These are phyloP conservation scores for Emergomyces orientalis DNA, from an alignment of 2,329 filamentous ascomycete genomes.

Conservation along the genomic window DNA sequence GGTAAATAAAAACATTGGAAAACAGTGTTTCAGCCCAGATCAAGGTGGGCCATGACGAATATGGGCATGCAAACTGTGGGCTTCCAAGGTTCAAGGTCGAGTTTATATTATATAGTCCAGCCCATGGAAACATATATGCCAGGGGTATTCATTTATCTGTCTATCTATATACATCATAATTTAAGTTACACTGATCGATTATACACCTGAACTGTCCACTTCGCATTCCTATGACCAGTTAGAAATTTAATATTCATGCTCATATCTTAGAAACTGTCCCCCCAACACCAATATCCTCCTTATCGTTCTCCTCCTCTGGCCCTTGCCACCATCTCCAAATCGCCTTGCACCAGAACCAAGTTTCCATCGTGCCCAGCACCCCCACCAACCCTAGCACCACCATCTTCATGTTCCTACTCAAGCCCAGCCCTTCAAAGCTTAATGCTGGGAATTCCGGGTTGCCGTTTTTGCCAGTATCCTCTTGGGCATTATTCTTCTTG, in stretches of 20 bases:
- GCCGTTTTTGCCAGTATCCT: neutral
- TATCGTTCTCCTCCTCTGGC: neutral
- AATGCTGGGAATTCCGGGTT: conserved; percentile 4
- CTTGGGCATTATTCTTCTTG: neutral
- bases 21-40: too few species aligned
- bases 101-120: too few species aligned
- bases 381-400: conserved; percentile 16
- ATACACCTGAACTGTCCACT: too few species aligned
- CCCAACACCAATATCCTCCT: neutral
- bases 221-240: too few species aligned
- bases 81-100: too few species aligned
- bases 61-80: too few species aligned
- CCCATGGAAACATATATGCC: too few species aligned
- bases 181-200: too few species aligned
- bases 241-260: neutral
- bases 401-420: conserved; percentile 18
- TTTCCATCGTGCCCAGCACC: conserved; percentile 19
- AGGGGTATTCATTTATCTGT: too few species aligned
- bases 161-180: too few species aligned
- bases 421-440: conserved; percentile 17
- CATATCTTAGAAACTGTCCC: neutral
- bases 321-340: conserved; percentile 13
- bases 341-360: conserved; percentile 19
- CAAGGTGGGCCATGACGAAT: too few species aligned
- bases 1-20: too few species aligned